Evolutionary conservation across 148 eudicot species (phyloP), one percentile per base, ranked within the genome.

Genomic region (Persicaria maculosa): DNA sequence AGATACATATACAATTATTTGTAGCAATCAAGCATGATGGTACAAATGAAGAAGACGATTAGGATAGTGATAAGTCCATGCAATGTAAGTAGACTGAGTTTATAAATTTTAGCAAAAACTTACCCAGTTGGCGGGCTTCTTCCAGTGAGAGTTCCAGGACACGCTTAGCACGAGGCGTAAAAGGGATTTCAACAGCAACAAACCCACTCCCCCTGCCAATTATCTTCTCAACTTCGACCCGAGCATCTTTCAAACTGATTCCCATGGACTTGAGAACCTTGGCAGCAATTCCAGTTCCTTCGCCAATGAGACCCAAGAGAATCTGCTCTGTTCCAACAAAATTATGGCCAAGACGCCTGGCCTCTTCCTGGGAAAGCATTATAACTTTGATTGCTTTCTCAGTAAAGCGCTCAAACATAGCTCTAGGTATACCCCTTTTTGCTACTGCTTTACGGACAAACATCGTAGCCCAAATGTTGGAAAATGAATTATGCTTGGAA

Each of bases 271-370:
- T 94, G 48, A 94, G 83, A 74, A 94, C 98, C 86, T 94, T 94
- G 52, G 98, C 98, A 81, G 97, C 98, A 82, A 94, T 94, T 36
- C 98, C 98, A 65, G 97, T 94, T 70, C 98, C 98, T 85, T 94
- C 98, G 77, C 98, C 98, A 79, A 94, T 87, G 64, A 94, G 97
- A 70, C 98, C 98, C 78, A 94, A 74, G 75, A 94, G 77, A 64
- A 94, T 90, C 82, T 94, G 98, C 83, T 94, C 98, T 0, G 98
- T 94, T 69, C 98, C 98, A 77, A 94, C 98, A 79, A 90, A 85
- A 72, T 90, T 94, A 74, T 94, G 98, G 65, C 98, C 98, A 43
- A 94, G 84, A 48, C 98, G 76, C 55, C 96, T 87, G 7, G 98
- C 93, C 81, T 94, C 98, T 79, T 94, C 98, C 82, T 94, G 98